phyloP scores from a whole-genome alignment of 768 basidiomycete genomes.

The Pleurotus pulmonarius region DNA sequence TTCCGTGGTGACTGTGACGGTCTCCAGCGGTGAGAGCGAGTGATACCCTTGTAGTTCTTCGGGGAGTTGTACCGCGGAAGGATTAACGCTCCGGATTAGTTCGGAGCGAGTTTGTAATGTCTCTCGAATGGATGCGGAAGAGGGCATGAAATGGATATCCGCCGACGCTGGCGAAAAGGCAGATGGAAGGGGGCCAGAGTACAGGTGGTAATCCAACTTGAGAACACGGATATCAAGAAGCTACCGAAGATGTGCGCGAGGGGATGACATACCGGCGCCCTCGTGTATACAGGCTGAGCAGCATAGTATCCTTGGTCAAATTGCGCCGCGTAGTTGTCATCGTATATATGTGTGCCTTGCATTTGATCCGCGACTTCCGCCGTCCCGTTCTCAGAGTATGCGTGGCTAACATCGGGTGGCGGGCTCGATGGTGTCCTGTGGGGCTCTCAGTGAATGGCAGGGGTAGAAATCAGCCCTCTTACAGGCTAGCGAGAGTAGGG shows the following conservation, averaged over 20 bases:
- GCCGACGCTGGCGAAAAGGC: conserved; percentile 41
- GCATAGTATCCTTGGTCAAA: conserved; percentile 30
- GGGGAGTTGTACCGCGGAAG: conserved; percentile 53
- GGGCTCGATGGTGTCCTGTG: conserved; percentile 17
- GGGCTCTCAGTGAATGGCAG: not conserved
- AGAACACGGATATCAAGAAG: not conserved
- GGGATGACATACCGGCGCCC: conserved; percentile 58
- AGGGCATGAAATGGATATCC: conserved; percentile 67
- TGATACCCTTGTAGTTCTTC: conserved; percentile 91
- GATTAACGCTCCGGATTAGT: conserved; percentile 48
- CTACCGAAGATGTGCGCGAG: too few species aligned
- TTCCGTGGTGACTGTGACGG: conserved; percentile 38
- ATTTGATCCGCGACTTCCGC: conserved; percentile 28
- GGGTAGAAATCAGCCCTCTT: conserved; percentile 13
- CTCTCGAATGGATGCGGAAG: conserved; percentile 40
- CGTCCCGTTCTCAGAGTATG: conserved; percentile 7
- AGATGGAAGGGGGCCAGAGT: conserved; percentile 66
- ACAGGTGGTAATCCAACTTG: conserved; percentile 91
- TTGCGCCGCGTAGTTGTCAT: conserved; percentile 9
- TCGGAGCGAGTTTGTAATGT: conserved; percentile 58
- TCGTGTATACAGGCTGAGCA: conserved; percentile 43
- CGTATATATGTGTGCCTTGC: conserved; percentile 21
- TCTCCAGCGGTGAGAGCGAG: conserved; percentile 77
- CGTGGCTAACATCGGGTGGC: conserved; percentile 19
- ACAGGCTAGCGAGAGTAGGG: conserved; percentile 21